Conservation (phyloP, 768 basidiomycete species). For the Tylopilus vinaceipallidus region DNA sequence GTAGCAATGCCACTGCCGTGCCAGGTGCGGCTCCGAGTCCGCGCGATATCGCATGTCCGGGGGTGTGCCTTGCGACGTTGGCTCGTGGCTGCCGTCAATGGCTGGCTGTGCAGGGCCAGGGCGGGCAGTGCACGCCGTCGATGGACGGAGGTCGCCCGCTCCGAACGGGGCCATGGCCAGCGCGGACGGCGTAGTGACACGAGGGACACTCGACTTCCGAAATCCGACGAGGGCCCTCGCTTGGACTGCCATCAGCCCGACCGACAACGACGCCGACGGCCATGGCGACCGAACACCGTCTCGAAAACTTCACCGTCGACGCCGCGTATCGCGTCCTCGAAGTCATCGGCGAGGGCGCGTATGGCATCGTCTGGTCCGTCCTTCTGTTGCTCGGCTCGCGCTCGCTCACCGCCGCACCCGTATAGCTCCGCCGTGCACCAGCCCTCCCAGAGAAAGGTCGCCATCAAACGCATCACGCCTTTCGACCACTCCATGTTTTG, state of each 20-base stretch:
- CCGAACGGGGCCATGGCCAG: slow-evolving; percentile 8
- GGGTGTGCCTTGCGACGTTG: not conserved
- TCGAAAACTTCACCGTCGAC: slow-evolving; percentile 49
- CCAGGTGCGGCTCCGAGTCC: slow-evolving; percentile 1
- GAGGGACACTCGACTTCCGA: slow-evolving; percentile 17
- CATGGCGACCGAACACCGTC: slow-evolving; percentile 30
- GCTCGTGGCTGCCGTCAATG: no score
- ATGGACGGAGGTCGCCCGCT: no score
- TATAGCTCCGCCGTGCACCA: slow-evolving; percentile 71
- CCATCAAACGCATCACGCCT: slow-evolving; percentile 94
- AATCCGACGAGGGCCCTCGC: slow-evolving; percentile 17
- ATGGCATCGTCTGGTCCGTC: slow-evolving; percentile 78
- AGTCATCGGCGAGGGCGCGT: slow-evolving; percentile 92
- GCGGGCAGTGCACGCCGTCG: no score
- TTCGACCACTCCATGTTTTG: slow-evolving; percentile 96
- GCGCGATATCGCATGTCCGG: no score
- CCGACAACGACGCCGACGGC: slow-evolving; percentile 8
- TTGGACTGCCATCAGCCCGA: not conserved
- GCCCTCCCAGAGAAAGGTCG: slow-evolving; percentile 79
- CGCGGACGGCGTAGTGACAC: no score
- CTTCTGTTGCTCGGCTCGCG: not conserved
- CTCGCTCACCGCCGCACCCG: not conserved
- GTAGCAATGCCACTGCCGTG: not conserved
- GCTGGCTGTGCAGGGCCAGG: no score
- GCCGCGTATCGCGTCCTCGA: slow-evolving; percentile 70